A percentile compares a stretch with the other conserved stretches of the same genome.
These are phyloP conservation scores for Pichia sp. DNA, from an alignment of 1,139 yeast genomes.

Conservation along the genomic window DNA sequence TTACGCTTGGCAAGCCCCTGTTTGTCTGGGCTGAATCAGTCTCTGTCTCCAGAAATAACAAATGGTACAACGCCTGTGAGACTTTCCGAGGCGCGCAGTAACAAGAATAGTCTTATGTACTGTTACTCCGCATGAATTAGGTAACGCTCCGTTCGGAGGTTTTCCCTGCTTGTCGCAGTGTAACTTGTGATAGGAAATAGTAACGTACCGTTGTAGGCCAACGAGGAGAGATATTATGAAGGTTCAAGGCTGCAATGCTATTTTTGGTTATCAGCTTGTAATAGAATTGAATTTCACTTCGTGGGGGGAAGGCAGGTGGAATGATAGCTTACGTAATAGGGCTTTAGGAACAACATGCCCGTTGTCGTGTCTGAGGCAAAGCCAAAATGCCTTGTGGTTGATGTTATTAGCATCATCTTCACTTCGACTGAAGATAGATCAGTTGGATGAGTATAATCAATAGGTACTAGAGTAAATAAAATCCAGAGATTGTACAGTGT, in stretches of 20 bases:
- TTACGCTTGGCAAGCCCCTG: not conserved
- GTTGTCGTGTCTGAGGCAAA: not conserved
- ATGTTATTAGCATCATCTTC: not conserved
- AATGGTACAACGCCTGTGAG: not conserved
- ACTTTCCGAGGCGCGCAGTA: not conserved
- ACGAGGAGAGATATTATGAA: too few species aligned
- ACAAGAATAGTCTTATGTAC: not conserved
- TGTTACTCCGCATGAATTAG: not conserved
- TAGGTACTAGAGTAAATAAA: not conserved
- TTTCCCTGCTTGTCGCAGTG: too few species aligned
- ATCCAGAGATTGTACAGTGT: not conserved
- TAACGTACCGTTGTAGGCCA: too few species aligned
- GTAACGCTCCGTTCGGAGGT: too few species aligned
- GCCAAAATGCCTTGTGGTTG: not conserved
- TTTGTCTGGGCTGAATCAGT: not conserved
- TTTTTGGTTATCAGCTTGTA: not conserved
- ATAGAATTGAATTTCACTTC: not conserved
- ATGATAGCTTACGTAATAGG: not conserved
- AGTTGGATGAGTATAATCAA: not conserved
- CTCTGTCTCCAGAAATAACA: not conserved
- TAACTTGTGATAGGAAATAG: too few species aligned
- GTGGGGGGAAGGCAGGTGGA: not conserved
- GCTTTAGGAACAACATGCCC: not conserved
- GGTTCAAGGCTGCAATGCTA: too few species aligned
- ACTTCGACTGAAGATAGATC: not conserved